Base-by-base conservation (phyloP, 495 filamentous ascomycete genomes). In the Trichoderma gamsii region DNA sequence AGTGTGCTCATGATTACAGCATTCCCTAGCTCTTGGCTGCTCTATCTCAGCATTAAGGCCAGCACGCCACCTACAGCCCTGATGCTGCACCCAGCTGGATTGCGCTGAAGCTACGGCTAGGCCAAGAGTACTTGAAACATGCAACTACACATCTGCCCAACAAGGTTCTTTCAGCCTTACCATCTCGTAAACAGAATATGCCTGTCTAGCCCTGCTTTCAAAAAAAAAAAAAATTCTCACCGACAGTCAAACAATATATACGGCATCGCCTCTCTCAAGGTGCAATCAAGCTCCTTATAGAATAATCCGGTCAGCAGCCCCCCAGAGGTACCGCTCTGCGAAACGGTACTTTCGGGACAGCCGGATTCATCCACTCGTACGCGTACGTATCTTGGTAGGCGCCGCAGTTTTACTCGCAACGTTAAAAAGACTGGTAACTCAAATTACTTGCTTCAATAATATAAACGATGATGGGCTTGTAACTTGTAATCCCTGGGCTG, bases 311-410 rank as follows among this genome's bases (percentile, higher is more conserved):
- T 61, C 56, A 61, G 56, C 56, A 27, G 9, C 23, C 44, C 44
- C 25, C 44, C 56, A 61, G 29, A 61, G 29, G 56, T 61, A 61
- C 29, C 56, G 9, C 27, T 13, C 25, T 6, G 11, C 23, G 23
- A 16, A 23, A 3, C 13, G 56, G 27, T 61, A 61, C 56, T 18
- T 61, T 32, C 56, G 56, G 56, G 56, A 61, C 56, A 32, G 56
- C 56, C 56, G 56, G 56, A 61, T 25, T 61, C 23, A 29, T 61
- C 56, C 27, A 32, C 51, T 56, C n/a, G 51, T 56, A 61, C 56
- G 16, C 56, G 56, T 61, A 61, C 56, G 56, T 21, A 38, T 5
- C 35, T 38, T 38, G 8, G 49, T 52, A 23, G 18, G 43, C 6
- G 18, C 18, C 18, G 16, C 18, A 51, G 46, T n/a, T 51, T 51